A percentile compares a stretch with the other conserved stretches of the same genome.
phyloP scores from a whole-genome alignment of 1,284 basidiomycete genomes.

The Ceratobasidium sp. region DNA sequence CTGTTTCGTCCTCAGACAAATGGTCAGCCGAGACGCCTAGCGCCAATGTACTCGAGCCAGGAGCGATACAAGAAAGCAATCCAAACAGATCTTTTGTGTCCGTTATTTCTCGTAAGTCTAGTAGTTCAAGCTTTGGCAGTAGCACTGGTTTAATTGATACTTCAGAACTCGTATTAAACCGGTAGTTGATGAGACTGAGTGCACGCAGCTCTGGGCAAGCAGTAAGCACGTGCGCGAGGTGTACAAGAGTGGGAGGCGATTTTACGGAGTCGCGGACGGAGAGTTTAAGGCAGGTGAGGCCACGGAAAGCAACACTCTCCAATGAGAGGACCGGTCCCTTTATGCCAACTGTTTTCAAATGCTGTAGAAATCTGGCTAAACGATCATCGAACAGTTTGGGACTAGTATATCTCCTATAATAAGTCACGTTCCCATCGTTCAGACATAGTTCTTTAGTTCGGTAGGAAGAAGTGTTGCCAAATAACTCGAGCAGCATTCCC shows the following conservation, averaged over 20 bases:
- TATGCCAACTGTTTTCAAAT: no score
- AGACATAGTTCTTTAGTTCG: no score
- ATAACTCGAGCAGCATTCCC: not conserved
- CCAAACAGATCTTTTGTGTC: not conserved
- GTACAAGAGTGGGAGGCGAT: not conserved
- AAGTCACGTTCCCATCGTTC: no score
- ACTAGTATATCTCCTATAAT: no score
- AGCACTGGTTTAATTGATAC: not conserved
- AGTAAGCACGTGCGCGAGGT: not conserved
- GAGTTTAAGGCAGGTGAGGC: not conserved
- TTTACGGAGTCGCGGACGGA: no score
- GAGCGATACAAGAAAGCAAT: not conserved
- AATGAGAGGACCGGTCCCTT: no score
- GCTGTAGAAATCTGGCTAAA: no score
- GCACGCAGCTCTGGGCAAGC: slow-evolving; percentile 10
- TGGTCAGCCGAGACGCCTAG: not conserved
- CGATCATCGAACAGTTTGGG: not conserved
- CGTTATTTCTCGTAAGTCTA: not conserved
- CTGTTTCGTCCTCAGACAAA: not conserved
- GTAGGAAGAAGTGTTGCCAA: no score
- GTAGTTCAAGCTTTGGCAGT: not conserved
- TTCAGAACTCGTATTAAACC: not conserved
- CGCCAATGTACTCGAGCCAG: not conserved
- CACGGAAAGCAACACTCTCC: not conserved
- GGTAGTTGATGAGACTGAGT: not conserved